These are phyloP conservation scores for Metroxylon sagu DNA, from an alignment of 176 grass and related monocot species.

Conservation along the genomic window DNA sequence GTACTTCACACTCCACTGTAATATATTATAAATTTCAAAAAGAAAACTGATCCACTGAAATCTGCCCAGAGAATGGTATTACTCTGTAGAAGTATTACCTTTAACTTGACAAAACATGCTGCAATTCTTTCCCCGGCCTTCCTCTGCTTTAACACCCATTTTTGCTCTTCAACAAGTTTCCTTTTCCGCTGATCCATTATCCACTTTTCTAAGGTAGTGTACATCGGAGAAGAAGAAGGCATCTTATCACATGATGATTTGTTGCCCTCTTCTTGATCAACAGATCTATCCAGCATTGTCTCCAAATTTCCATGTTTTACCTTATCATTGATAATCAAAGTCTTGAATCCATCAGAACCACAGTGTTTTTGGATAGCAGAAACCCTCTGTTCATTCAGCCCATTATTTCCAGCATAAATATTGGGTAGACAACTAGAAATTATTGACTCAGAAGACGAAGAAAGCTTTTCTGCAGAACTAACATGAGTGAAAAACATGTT, in stretches of 20 bases:
- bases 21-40: background rate
- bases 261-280: conserved; percentile 56
- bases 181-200: conserved; percentile 71
- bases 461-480: conserved; percentile 7
- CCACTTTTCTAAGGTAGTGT: conserved; percentile 87
- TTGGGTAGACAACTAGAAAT: conserved; percentile 2
- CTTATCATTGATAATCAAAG: background rate
- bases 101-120: conserved; percentile 61
- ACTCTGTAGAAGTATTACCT: conserved; percentile 29
- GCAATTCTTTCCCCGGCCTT: conserved; percentile 56
- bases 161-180: conserved; percentile 57
- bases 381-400: conserved; percentile 2
- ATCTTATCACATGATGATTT: conserved; percentile 48
- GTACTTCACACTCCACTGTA: background rate
- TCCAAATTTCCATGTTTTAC: conserved; percentile 4
- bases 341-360: conserved; percentile 12
- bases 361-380: conserved; percentile 9
- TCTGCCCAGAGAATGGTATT: background rate
- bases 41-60: background rate
- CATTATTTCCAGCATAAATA: conserved; percentile 5
- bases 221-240: conserved; percentile 57
- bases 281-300: conserved; percentile 38
- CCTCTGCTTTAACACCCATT: conserved; percentile 42
- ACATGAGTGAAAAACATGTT: conserved; percentile 5
- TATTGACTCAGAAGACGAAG: background rate